Conservation (phyloP, 495 filamentous ascomycete species). For the Darksidea phi region DNA sequence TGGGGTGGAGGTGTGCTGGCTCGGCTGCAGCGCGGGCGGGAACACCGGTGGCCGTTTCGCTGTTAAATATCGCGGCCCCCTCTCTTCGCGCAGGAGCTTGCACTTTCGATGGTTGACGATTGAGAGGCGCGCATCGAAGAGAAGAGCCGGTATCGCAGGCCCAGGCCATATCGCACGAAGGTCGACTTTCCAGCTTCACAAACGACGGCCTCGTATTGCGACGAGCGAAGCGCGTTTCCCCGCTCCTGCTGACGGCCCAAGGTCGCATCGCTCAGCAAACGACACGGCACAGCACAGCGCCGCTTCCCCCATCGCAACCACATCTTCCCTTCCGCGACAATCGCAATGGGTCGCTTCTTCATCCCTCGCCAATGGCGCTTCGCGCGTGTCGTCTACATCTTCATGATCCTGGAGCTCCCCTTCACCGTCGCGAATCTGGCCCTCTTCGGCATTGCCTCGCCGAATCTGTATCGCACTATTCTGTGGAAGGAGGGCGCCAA, state of each 20-base stretch:
- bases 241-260: neutral
- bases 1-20: too few relatives aligned
- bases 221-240: neutral
- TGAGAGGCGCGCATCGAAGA: too few relatives aligned
- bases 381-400: slow-evolving; percentile 59
- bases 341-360: slow-evolving; percentile 24
- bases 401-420: slow-evolving; percentile 69
- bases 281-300: neutral
- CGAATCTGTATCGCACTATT: slow-evolving; percentile 72
- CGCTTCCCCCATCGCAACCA: neutral
- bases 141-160: too few relatives aligned
- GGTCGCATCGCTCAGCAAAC: neutral
- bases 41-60: neutral
- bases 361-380: slow-evolving; percentile 56
- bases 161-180: too few relatives aligned
- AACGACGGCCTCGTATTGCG: neutral
- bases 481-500: slow-evolving; percentile 80
- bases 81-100: too few relatives aligned
- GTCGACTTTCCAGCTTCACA: neutral
- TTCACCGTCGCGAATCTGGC: slow-evolving; percentile 69
- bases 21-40: neutral
- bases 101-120: too few relatives aligned
- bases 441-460: slow-evolving; percentile 77
- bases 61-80: too few relatives aligned
- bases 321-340: slow-evolving; percentile 4